Evolutionary conservation across 345 rosid species (phyloP).

Genomic region (Murraya paniculata): DNA sequence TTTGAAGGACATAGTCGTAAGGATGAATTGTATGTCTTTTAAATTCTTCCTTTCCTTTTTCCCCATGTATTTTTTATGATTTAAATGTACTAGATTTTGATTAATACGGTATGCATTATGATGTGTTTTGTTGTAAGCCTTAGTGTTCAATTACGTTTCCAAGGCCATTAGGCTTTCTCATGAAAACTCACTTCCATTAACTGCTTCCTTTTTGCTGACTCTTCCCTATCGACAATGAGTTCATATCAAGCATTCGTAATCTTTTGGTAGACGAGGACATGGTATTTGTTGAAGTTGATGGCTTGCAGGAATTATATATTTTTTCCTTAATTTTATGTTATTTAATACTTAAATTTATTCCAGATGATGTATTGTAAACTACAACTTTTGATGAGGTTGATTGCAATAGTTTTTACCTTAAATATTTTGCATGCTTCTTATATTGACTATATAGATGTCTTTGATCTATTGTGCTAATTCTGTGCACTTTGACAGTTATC

Average conservation of each 20-base stretch:
- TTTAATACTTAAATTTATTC: not conserved
- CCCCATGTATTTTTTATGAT: not conserved
- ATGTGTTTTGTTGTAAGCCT: slow-evolving; percentile 1
- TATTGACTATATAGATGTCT: not conserved
- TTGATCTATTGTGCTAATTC: not conserved
- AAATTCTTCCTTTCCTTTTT: not conserved
- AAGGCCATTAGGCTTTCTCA: not conserved
- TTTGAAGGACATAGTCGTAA: slow-evolving; percentile 12
- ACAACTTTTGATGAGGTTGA: not conserved
- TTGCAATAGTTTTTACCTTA: not conserved
- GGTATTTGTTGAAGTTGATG: not conserved
- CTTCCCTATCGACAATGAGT: not conserved
- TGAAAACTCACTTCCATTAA: not conserved
- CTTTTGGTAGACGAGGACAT: not conserved
- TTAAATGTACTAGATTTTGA: not conserved
- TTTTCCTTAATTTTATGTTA: not conserved
- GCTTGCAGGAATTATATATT: not conserved
- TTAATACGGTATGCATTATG: not conserved
- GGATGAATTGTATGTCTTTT: slow-evolving; percentile 32
- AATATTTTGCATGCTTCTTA: not conserved
- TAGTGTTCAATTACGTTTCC: not conserved
- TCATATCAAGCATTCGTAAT: not conserved
- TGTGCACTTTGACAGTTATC: slow-evolving; percentile 28
- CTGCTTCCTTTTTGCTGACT: not conserved
- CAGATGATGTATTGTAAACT: not conserved